A percentile compares a stretch with the other conserved stretches of the same genome.
phyloP scores from a whole-genome alignment of 2,329 filamentous ascomycete species.

The Gaeumannomyces tritici region DNA sequence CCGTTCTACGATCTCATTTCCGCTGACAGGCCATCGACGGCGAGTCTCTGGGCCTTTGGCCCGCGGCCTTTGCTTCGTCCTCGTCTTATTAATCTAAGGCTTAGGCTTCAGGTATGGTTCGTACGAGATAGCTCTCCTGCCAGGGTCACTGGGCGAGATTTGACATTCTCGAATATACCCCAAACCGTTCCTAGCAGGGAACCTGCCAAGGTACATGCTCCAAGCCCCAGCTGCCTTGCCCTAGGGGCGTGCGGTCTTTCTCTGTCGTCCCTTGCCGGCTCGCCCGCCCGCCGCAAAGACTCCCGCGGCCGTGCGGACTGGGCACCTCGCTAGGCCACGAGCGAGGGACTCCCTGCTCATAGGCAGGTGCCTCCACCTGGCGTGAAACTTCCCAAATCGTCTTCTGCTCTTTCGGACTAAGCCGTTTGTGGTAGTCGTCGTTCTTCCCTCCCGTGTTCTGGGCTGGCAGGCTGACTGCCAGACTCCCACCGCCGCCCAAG shows the following conservation, averaged over 20 bases:
- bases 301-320: background rate
- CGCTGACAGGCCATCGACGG: background rate
- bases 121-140: background rate
- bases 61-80: background rate
- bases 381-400: background rate
- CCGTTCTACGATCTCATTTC: background rate
- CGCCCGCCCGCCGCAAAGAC: background rate
- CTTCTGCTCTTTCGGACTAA: background rate
- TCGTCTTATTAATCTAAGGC: slow-evolving; percentile 15
- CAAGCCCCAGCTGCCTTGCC: background rate
- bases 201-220: background rate
- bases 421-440: no score
- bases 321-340: background rate
- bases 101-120: slow-evolving; percentile 16
- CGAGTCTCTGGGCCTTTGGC: background rate
- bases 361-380: background rate
- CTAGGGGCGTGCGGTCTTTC: background rate
- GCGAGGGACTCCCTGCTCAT: background rate
- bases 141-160: background rate
- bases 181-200: slow-evolving; percentile 13
- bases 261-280: background rate
- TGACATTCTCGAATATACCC: slow-evolving; percentile 1
- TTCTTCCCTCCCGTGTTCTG: background rate
- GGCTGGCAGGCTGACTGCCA: background rate
- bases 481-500: background rate